Percentiles rank a stretch among this genome's conserved stretches.
Conservation (phyloP, 805 yeast species). For the Cyberlindnera petersonii region DNA sequence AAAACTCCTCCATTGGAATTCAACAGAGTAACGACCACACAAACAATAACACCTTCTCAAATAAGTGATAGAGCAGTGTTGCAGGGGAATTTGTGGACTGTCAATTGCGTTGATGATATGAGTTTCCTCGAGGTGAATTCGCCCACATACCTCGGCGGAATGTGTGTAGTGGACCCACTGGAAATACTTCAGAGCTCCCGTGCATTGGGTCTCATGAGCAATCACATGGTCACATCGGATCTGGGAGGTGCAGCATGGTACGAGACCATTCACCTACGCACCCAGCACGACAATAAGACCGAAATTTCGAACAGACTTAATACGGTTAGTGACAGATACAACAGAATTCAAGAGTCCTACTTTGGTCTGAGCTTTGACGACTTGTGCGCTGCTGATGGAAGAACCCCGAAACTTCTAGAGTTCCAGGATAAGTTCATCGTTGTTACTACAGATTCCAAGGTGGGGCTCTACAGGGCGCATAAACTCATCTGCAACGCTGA, state of each 20-base stretch:
- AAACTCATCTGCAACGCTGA: constrained; percentile 46
- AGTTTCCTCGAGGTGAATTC: constrained; percentile 49
- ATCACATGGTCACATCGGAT: constrained; percentile 38
- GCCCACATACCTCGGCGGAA: constrained; percentile 41
- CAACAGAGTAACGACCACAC: neutral
- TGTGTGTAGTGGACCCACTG: constrained; percentile 31
- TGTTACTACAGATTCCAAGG: constrained; percentile 40
- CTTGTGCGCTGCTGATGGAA: constrained; percentile 1
- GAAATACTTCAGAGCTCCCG: constrained; percentile 39
- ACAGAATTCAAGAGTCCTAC: constrained; percentile 17
- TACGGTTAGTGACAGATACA: constrained; percentile 27
- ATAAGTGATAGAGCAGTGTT: constrained; percentile 35
- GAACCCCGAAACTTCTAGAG: constrained; percentile 18
- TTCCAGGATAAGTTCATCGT: constrained; percentile 33
- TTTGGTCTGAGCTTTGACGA: constrained; percentile 1
- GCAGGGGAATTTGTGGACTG: constrained; percentile 54
- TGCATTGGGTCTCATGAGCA: constrained; percentile 36
- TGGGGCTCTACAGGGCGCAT: constrained; percentile 44
- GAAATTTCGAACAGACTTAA: constrained; percentile 10
- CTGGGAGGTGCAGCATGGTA: constrained; percentile 36
- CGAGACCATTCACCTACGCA: constrained; percentile 28
- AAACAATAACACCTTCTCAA: constrained; percentile 16
- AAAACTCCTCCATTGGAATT: neutral
- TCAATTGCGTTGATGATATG: constrained; percentile 34
- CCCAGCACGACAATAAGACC: constrained; percentile 12